Evolutionary conservation across 2,329 filamentous ascomycete genomes (phyloP).

Genomic region (Teratosphaeria epicoccoides): DNA sequence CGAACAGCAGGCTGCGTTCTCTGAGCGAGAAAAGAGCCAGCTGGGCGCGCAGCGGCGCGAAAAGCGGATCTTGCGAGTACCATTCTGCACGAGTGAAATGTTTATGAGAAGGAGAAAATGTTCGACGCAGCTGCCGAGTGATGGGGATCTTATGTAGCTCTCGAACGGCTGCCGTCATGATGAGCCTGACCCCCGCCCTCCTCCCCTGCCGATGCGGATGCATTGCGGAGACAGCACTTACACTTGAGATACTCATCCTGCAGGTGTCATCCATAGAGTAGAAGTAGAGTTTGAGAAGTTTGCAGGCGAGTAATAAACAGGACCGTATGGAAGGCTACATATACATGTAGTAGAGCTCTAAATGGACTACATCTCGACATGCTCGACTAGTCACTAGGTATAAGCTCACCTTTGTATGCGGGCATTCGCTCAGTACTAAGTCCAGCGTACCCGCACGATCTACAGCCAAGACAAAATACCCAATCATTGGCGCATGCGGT

Average conservation of each 20-base stretch:
- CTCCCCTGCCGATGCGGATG: neutral
- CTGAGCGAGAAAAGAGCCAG: conserved; percentile 39
- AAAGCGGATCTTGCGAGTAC: conserved; percentile 54
- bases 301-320: no score
- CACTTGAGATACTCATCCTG: neutral
- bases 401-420: neutral
- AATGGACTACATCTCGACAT: neutral
- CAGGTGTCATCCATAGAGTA: no score
- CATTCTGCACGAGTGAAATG: conserved; percentile 30
- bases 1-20: conserved; percentile 29
- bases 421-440: neutral
- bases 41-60: conserved; percentile 43
- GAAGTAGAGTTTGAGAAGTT: neutral
- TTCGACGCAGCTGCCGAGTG: neutral
- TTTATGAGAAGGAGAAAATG: neutral
- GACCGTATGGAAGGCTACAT: neutral
- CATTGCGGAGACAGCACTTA: neutral
- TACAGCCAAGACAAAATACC: neutral
- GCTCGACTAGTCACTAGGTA: no score
- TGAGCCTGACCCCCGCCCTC: neutral
- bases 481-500: neutral
- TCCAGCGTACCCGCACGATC: neutral
- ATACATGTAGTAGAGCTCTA: neutral
- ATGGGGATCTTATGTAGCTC: neutral
- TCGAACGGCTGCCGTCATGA: neutral